Percentiles rank a stretch among this genome's conserved stretches.
These are phyloP conservation scores for Fusarium bulbicola DNA, from an alignment of 2,329 filamentous ascomycete species.

Conservation along the genomic window DNA sequence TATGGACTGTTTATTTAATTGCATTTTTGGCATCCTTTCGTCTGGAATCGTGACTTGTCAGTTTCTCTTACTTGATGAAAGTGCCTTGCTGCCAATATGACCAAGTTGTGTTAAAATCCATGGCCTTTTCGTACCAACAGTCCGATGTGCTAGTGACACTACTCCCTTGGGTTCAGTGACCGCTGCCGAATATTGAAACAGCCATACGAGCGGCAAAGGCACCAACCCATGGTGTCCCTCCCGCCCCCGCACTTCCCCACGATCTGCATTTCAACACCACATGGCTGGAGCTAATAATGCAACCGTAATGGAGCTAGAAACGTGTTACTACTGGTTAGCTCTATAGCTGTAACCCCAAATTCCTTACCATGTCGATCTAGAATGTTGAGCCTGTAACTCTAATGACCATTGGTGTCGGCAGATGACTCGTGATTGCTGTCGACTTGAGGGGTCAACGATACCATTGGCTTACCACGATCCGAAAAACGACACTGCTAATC, in stretches of 20 bases:
- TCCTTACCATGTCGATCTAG: too few species aligned
- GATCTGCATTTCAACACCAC: not conserved
- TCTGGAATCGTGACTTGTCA: rapidly evolving
- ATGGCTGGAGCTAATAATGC: not conserved
- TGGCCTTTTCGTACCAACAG: rapidly evolving
- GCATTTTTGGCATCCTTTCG: rapidly evolving
- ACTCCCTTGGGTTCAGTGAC: rapidly evolving
- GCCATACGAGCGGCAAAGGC: not conserved
- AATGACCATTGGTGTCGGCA: not conserved
- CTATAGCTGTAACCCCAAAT: not conserved
- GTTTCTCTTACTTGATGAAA: rapidly evolving
- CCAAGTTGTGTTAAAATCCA: rapidly evolving
- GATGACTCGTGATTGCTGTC: too few species aligned
- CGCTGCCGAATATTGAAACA: not conserved
- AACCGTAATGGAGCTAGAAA: rapidly evolving
- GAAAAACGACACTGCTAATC: rapidly evolving
- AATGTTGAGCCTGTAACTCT: not conserved
- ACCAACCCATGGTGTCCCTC: not conserved
- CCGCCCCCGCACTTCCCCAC: not conserved
- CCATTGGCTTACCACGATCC: rapidly evolving
- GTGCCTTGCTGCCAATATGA: not conserved
- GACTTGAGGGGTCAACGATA: rapidly evolving
- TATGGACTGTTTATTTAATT: rapidly evolving
- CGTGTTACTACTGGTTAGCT: not conserved
- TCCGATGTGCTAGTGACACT: rapidly evolving